These are phyloP conservation scores for Ceriops decandra DNA, from an alignment of 345 rosid genomes.

Conservation along the genomic window DNA sequence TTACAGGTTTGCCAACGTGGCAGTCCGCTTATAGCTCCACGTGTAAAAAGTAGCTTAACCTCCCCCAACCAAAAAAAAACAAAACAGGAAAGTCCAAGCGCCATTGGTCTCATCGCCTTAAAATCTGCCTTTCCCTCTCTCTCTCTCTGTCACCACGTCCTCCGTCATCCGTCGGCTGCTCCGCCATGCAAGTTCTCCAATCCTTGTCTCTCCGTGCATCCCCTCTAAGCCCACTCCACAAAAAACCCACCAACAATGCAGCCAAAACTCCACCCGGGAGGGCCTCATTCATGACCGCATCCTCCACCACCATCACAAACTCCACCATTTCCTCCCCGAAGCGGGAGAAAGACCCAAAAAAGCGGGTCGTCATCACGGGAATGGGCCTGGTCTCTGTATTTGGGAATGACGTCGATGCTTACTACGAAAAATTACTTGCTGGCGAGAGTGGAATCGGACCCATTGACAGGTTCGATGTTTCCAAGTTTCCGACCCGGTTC, in stretches of 20 bases:
- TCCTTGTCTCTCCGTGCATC: slow-evolving; percentile 55
- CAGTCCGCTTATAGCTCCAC: too few species aligned
- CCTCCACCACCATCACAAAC: slow-evolving; percentile 15
- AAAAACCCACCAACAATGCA: slow-evolving; percentile 25
- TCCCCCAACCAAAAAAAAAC: too few species aligned
- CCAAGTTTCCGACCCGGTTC: slow-evolving; percentile 92
- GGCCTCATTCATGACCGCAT: slow-evolving; percentile 45
- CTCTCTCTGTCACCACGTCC: background rate
- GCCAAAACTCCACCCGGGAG: slow-evolving; percentile 24
- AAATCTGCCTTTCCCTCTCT: background rate
- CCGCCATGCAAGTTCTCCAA: slow-evolving; percentile 70
- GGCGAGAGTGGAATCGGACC: slow-evolving; percentile 89
- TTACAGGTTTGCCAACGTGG: too few species aligned
- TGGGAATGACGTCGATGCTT: slow-evolving; percentile 81
- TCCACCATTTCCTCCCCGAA: slow-evolving; percentile 63
- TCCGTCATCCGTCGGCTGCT: background rate
- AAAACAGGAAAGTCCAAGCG: too few species aligned
- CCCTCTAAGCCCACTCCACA: slow-evolving; percentile 46
- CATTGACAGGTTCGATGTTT: slow-evolving; percentile 93
- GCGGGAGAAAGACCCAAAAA: slow-evolving; percentile 93
- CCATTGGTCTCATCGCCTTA: slow-evolving; percentile 20
- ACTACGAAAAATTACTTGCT: slow-evolving; percentile 73
- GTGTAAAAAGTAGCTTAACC: too few species aligned
- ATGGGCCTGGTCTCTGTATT: slow-evolving; percentile 95
- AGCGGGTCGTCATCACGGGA: slow-evolving; percentile 92